These are phyloP conservation scores for Zasmidium citrigriseum DNA, from an alignment of 2,329 filamentous ascomycete genomes.

Conservation along the genomic window DNA sequence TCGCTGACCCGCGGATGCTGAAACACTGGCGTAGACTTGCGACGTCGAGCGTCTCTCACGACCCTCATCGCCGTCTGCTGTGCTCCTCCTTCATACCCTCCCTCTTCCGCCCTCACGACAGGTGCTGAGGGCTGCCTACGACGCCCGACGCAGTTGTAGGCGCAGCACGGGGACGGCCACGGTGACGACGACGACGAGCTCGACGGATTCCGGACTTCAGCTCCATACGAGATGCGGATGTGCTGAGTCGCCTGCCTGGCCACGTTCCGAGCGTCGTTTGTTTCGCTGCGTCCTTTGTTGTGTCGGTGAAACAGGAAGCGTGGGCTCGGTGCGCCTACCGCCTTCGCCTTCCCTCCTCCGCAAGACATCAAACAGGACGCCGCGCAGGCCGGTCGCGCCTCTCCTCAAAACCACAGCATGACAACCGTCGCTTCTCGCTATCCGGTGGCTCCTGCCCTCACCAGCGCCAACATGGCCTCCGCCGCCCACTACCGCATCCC, in stretches of 20 bases:
- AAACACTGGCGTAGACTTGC: neutral
- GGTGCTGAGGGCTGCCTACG: neutral
- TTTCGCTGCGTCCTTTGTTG: constrained; percentile 15
- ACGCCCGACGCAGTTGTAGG: neutral
- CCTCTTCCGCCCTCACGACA: neutral
- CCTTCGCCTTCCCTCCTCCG: too few species aligned
- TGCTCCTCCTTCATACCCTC: neutral
- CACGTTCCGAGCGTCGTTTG: neutral
- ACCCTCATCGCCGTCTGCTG: neutral
- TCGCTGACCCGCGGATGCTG: neutral
- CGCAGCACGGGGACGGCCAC: neutral
- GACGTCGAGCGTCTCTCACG: neutral
- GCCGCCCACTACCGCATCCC: constrained; percentile 26
- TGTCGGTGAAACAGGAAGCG: neutral
- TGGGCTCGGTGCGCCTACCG: neutral
- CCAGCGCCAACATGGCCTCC: constrained; percentile 27
- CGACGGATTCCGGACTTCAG: neutral
- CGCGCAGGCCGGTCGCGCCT: neutral
- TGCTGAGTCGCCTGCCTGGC: constrained; percentile 4
- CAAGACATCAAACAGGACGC: too few species aligned
- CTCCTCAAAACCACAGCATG: constrained; percentile 49
- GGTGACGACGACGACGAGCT: neutral
- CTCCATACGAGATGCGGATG: constrained; percentile 1
- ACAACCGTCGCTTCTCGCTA: constrained; percentile 78
- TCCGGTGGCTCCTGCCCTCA: constrained; percentile 60